Percentiles rank a stretch among this genome's conserved stretches.
Conservation (phyloP, 1,284 basidiomycete species). For the Paramarasmius palmivorus region DNA sequence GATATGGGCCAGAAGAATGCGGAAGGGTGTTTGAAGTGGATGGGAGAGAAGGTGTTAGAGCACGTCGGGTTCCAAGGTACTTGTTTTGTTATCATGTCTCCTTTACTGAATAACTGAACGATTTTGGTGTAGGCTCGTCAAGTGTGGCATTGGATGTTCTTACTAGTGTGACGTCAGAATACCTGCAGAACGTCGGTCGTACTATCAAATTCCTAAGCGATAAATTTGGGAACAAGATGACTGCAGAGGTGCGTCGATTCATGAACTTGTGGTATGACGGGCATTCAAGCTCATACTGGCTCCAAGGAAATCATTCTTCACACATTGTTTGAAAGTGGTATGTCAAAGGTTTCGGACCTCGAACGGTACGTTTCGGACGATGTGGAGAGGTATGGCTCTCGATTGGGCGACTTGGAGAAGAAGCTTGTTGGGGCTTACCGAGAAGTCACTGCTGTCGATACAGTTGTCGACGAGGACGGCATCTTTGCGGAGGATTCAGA, state of each 20-base stretch:
- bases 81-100: constrained; percentile 22
- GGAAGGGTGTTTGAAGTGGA: constrained; percentile 67
- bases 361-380: constrained; percentile 91
- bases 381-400: constrained; percentile 78
- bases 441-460: constrained; percentile 69
- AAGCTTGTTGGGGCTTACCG: constrained; percentile 83
- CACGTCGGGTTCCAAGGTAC: constrained; percentile 89
- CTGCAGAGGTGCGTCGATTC: constrained; percentile 65
- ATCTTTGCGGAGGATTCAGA: constrained; percentile 77
- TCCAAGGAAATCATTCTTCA: constrained; percentile 96
- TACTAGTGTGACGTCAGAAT: constrained; percentile 80
- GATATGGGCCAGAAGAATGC: constrained; percentile 57
- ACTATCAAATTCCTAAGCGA: constrained; percentile 84
- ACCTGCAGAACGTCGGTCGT: constrained; percentile 82
- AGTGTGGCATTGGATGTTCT: constrained; percentile 78
- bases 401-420: constrained; percentile 80
- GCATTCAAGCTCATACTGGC: neutral
- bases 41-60: constrained; percentile 74
- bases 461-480: constrained; percentile 72
- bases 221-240: constrained; percentile 78
- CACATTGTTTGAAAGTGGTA: constrained; percentile 86
- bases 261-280: constrained; percentile 10
- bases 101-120: too few species aligned
- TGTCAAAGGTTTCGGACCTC: constrained; percentile 72
- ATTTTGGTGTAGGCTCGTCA: constrained; percentile 51